phyloP scores from a whole-genome alignment of 129 eudicot species.

The Centaurea solstitialis region DNA sequence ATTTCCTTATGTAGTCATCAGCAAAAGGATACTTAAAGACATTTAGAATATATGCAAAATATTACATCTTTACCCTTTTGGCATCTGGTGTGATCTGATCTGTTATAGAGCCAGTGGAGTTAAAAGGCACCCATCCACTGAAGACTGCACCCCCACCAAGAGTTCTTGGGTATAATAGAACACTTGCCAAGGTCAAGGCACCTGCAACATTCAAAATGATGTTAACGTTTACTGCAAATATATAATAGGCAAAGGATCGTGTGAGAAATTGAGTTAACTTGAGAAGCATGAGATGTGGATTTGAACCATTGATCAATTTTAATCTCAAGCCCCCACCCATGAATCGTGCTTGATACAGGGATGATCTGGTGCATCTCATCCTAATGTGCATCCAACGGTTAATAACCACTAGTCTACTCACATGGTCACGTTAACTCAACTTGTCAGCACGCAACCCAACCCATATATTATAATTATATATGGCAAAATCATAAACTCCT shows the following conservation, averaged over 20 bases:
- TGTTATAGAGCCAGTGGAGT: constrained; percentile 51
- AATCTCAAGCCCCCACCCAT: too few relatives aligned
- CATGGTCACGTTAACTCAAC: too few relatives aligned
- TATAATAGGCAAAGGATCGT: too few relatives aligned
- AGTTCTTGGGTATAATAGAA: constrained; percentile 82
- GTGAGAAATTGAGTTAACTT: too few relatives aligned
- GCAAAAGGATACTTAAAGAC: neutral
- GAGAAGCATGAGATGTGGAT: too few relatives aligned
- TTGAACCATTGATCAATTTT: too few relatives aligned
- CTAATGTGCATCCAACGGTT: too few relatives aligned
- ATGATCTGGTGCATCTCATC: too few relatives aligned
- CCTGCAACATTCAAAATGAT: constrained; percentile 50
- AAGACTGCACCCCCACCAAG: constrained; percentile 94
- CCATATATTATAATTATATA: neutral
- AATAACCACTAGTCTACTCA: too few relatives aligned
- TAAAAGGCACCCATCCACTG: constrained; percentile 98
- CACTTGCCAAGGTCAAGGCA: constrained; percentile 94
- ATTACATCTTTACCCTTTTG: constrained; percentile 53
- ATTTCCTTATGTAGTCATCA: neutral
- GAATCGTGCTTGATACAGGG: too few relatives aligned
- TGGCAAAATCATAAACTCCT: too few relatives aligned
- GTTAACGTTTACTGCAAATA: neutral
- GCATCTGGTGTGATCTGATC: constrained; percentile 75
- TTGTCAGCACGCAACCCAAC: too few relatives aligned
- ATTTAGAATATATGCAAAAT: neutral